Conservation (phyloP, 108 stramenopile genomes). For the Hondaea fermentalgiana region DNA sequence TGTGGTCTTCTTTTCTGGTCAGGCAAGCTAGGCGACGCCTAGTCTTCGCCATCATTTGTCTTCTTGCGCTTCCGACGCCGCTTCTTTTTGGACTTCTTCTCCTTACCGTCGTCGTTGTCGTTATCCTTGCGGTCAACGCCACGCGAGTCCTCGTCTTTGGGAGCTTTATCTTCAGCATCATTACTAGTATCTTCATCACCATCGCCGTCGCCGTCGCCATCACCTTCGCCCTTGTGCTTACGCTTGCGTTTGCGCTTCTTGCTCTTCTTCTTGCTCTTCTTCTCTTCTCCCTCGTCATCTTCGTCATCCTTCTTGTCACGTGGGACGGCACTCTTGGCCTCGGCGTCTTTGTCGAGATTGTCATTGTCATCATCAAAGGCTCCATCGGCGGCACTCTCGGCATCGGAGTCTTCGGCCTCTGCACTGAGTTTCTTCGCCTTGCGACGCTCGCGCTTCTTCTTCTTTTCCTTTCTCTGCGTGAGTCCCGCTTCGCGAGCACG, state of each 20-base stretch:
- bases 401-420: no score
- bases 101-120: not conserved
- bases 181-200: not conserved
- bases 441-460: not conserved
- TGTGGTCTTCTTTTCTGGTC: no score
- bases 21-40: no score
- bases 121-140: not conserved
- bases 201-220: not conserved
- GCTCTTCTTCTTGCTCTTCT: not conserved
- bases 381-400: no score
- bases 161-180: no score
- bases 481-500: not conserved
- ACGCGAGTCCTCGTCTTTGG: no score
- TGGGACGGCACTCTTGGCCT: not conserved
- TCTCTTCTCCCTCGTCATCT: not conserved
- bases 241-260: conserved; percentile 5
- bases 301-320: not conserved
- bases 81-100: no score
- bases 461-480: not conserved
- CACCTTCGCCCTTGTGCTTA: not conserved
- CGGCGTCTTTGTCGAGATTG: not conserved
- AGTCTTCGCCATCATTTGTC: no score
- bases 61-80: no score
- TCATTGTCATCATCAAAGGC: not conserved
- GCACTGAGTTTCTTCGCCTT: not conserved